A percentile compares a stretch with the other conserved stretches of the same genome.
These are phyloP conservation scores for Nothophytophthora sp. DNA, from an alignment of 352 stramenopile genomes.

Conservation along the genomic window DNA sequence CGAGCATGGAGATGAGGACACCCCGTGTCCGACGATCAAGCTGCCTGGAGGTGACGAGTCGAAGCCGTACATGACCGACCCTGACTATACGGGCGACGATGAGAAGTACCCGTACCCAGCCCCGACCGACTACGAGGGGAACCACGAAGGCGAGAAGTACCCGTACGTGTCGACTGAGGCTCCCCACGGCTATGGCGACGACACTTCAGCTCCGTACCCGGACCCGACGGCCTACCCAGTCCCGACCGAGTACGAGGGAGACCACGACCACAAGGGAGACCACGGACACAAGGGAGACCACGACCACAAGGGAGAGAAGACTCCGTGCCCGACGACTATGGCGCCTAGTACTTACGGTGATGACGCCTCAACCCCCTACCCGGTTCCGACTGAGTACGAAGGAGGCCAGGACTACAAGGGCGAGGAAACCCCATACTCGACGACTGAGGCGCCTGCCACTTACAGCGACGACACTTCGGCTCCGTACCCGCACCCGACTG, in stretches of 20 bases:
- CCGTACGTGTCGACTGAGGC: too few relatives aligned
- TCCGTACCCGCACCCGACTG: neutral
- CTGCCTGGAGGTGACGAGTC: too few relatives aligned
- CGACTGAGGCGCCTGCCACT: too few relatives aligned
- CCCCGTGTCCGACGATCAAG: neutral
- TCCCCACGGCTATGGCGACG: too few relatives aligned
- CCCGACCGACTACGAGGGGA: neutral
- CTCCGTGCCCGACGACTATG: neutral
- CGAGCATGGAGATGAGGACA: neutral
- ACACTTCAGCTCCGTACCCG: too few relatives aligned
- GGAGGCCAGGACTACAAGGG: too few relatives aligned
- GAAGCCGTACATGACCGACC: too few relatives aligned
- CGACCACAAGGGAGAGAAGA: neutral
- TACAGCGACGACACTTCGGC: neutral
- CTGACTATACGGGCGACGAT: neutral
- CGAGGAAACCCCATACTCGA: too few relatives aligned
- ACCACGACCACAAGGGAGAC: neutral
- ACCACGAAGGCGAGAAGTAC: neutral
- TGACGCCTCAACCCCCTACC: neutral
- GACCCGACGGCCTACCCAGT: too few relatives aligned
- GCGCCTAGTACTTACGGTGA: neutral
- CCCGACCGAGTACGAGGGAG: neutral
- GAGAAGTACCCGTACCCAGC: neutral
- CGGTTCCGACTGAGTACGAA: slow-evolving; percentile 1
- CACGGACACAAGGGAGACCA: slow-evolving; percentile 1